Evolutionary conservation across 176 grass and related monocot genomes (phyloP), one percentile per base, ranked within the genome.

Genomic region (Thalia dealbata): DNA sequence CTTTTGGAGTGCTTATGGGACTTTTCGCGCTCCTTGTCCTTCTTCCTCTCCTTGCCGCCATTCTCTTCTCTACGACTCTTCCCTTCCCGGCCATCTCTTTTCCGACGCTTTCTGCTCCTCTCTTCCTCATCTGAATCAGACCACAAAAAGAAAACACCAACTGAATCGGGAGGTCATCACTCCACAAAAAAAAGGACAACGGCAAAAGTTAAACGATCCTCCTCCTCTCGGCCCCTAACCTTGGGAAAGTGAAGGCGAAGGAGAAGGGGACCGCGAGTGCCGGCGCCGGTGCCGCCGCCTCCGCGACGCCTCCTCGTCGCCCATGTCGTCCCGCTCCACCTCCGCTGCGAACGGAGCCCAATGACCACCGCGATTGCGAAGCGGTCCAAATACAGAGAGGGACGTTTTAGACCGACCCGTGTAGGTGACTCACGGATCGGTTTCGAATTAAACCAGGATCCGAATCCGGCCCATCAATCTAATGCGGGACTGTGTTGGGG

Each of bases 221-320:
- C 23, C n/a, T 48, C 32, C 25, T 24, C n/a, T 63, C 35, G 8
- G 25, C 0, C 52, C 7, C 9, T 27, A 8, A 61, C 15, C 73
- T 15, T 24, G 67, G 38, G 9, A 76, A 19, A 1, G 9, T 82
- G 85, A 82, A 73, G 87, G 84, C 22, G 85, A 86, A 51, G 81
- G 21, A 52, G 85, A 88, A 15, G 87, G 84, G 54, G 70, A 72
- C 24, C 14, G 25, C 3, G 70, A 72, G 16, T 38, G 32, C 32
- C 32, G 32, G 22, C 25, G 45, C 69, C 43, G 16, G 15, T 26
- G 11, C 8, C 81, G 83, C 77, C 85, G 79, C 76, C 86, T 90
- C 75, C 81, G 87, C 14, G 81, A 85, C 67, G 85, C 93, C 26
- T 81, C 87, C 42, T 91, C 90, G 63, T 82, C 48, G 74, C 81